Conservation (phyloP, 164 flowering plant species). For the Kingdonia uniflora region DNA sequence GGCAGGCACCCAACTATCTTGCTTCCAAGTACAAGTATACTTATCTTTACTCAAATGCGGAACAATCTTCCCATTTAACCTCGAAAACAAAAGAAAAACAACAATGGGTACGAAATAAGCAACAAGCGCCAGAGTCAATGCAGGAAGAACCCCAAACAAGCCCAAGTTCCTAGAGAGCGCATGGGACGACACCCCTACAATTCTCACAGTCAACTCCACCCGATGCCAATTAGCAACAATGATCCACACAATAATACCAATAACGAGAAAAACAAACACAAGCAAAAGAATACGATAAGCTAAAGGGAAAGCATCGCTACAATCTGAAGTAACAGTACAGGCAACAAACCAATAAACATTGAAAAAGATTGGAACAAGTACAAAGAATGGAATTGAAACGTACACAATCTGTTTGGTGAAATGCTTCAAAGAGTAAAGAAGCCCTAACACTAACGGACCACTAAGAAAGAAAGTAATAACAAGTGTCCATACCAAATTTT, state of each 20-base stretch:
- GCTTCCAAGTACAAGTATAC: slow-evolving; percentile 77
- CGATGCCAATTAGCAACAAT: slow-evolving; percentile 72
- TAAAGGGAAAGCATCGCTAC: slow-evolving; percentile 54
- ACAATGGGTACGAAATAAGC: slow-evolving; percentile 67
- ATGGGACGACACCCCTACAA: slow-evolving; percentile 62
- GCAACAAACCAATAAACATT: slow-evolving; percentile 92
- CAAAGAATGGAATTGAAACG: slow-evolving; percentile 52
- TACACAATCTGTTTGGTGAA: slow-evolving; percentile 84
- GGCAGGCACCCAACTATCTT: slow-evolving; percentile 91
- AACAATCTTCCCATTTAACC: slow-evolving; percentile 67
- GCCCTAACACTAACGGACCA: slow-evolving; percentile 39
- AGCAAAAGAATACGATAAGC: slow-evolving; percentile 60
- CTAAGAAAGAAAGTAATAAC: slow-evolving; percentile 60
- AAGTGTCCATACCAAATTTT: slow-evolving; percentile 64
- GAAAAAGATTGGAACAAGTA: slow-evolving; percentile 52
- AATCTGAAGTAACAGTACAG: slow-evolving; percentile 54
- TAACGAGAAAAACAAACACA: slow-evolving; percentile 54
- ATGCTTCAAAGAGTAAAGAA: slow-evolving; percentile 61
- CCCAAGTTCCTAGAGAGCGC: slow-evolving; percentile 62
- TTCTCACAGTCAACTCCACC: slow-evolving; percentile 61
- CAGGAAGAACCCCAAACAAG: slow-evolving; percentile 60
- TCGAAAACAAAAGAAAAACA: slow-evolving; percentile 73
- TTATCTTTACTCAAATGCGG: slow-evolving; percentile 26
- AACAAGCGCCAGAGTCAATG: slow-evolving; percentile 44
- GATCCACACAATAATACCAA: slow-evolving; percentile 74